phyloP scores from a whole-genome alignment of 495 filamentous ascomycete genomes.

The Penicillium fimorum region DNA sequence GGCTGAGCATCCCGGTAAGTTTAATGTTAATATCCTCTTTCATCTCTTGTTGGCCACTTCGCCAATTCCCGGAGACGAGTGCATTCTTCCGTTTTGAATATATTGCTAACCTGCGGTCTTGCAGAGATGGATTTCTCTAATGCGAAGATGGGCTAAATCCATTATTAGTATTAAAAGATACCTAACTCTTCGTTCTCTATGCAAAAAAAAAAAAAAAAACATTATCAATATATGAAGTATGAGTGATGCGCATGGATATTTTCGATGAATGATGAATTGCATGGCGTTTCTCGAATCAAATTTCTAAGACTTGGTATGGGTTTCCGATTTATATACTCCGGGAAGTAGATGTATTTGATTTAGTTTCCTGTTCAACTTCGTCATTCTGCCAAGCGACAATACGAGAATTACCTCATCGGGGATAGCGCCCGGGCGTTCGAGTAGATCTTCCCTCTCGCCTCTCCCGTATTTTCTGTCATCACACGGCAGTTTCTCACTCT shows the following conservation, averaged over 20 bases:
- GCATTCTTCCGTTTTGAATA: neutral
- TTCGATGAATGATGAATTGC: conserved; percentile 21
- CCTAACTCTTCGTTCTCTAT: neutral
- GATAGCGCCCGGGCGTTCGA: conserved; percentile 11
- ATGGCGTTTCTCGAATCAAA: conserved; percentile 7
- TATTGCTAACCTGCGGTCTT: conserved; percentile 17
- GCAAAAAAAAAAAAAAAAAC: neutral
- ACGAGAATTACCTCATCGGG: conserved; percentile 22
- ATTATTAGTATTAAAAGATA: neutral
- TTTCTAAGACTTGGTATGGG: neutral
- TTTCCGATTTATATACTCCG: neutral
- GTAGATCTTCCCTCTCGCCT: neutral
- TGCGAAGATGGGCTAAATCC: conserved; percentile 39
- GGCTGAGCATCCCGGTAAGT: conserved; percentile 75
- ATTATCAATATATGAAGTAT: conserved; percentile 29
- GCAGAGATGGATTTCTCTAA: conserved; percentile 53
- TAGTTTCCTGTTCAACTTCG: neutral
- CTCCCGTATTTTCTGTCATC: neutral
- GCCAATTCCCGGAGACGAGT: neutral
- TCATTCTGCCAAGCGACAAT: conserved; percentile 11
- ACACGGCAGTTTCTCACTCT: neutral
- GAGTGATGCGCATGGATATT: conserved; percentile 17
- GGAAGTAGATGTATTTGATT: neutral
- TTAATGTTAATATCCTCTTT: neutral
- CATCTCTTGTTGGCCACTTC: neutral